Percentiles rank a stretch among this genome's conserved stretches.
These are phyloP conservation scores for Ganoderma meredithae DNA, from an alignment of 1,284 basidiomycete species.

Conservation along the genomic window DNA sequence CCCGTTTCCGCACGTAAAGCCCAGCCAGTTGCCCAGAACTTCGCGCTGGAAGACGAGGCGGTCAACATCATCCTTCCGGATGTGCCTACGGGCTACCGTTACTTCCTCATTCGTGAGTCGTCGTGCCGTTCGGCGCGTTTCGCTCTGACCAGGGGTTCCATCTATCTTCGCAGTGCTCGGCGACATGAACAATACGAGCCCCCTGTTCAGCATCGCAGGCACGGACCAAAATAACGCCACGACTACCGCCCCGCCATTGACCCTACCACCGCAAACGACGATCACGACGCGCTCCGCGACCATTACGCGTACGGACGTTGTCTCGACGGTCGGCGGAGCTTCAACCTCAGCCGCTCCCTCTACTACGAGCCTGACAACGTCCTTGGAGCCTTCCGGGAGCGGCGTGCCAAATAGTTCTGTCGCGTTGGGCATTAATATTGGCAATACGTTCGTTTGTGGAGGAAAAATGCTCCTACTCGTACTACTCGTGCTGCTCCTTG, in stretches of 20 bases:
- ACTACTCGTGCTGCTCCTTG: not conserved
- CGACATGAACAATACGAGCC: constrained; percentile 17
- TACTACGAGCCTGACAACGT: not conserved
- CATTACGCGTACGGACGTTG: constrained; percentile 5
- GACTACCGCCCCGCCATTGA: not conserved
- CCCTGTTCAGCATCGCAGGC: constrained; percentile 10
- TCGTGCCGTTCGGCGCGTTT: no score
- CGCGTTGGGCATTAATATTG: not conserved
- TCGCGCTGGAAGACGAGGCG: constrained; percentile 8
- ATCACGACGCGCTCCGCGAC: constrained; percentile 10
- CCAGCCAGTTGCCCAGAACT: constrained; percentile 9
- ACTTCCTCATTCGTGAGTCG: constrained; percentile 12
- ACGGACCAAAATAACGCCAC: not conserved
- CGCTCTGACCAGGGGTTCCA: no score
- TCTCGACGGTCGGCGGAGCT: constrained; percentile 7
- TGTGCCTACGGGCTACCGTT: constrained; percentile 6
- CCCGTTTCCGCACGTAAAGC: not conserved
- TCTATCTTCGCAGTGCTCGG: constrained; percentile 4
- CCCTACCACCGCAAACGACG: constrained; percentile 4
- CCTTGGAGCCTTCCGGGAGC: not conserved
- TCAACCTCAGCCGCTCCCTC: not conserved
- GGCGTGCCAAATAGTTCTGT: not conserved
- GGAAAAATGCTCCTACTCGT: not conserved
- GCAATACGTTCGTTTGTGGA: not conserved
- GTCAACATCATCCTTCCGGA: constrained; percentile 16